Evolutionary conservation across 2,329 filamentous ascomycete species (phyloP), one percentile per base, ranked within the genome.

Genomic region (Pestalotiopsis sp.): DNA sequence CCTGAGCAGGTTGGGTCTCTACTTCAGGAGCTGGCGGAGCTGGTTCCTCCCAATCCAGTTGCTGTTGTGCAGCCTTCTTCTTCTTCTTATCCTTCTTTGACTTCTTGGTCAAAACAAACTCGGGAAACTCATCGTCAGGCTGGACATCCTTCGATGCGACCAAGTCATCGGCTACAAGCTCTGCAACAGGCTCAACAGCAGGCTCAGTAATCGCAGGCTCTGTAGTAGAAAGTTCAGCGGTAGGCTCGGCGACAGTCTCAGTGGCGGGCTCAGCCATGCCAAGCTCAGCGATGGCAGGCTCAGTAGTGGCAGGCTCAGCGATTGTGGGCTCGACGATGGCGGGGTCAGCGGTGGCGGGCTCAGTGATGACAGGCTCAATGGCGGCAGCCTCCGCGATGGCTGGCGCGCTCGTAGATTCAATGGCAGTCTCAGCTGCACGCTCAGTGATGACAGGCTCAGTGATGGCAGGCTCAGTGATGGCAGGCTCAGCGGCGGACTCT

Each of bases 81-180:
- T 75, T 74, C 70, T 75, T 77, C 63, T 78, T 76, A 69, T 68
- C 66, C 64, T 71, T 77, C 73, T 69, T 74, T 12, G 66, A 66
- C 41, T 58, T 39, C 61, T 57, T 38, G 12, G 23, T 17, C 23
- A 31, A 36, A 14, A 20, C 13, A n/a, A 31, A 36, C 17, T 25
- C 38, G 17, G 62, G 25, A 36, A 65, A 65, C 38, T 62, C 59
- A 62, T 38, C 59, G 4, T 62, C 59, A 14, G 36, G n/a, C 4
- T 36, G 27, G 23, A 62, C 31, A 17, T 62, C 59, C 11, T 23
- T 25, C 13, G 64, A 56, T n/a, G 25, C 17, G 38, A 7, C 4
- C 25, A 59, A 59, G 27, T 31, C 57, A 23, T 59, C 57, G 4
- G 27, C 27, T 52, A 52, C 45, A 52, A 11, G 45, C 45, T 11